Conservation (phyloP, 768 basidiomycete species). For the Porpolomopsis calyptriformis region DNA sequence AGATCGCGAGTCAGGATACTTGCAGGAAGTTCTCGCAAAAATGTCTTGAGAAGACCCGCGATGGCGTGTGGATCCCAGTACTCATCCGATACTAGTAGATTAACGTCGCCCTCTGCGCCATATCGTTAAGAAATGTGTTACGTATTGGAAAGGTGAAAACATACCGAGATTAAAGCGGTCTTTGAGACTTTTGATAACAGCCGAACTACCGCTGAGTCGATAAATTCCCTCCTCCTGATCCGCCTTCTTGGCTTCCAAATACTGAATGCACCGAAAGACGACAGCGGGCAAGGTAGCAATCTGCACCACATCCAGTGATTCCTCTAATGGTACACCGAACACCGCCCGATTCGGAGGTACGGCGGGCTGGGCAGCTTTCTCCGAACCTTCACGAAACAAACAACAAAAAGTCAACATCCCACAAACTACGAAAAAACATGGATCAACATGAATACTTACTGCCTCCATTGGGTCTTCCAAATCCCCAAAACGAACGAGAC, state of each 20-base stretch:
- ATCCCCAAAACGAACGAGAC: conserved; percentile 89
- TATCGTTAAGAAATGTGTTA: conserved; percentile 7
- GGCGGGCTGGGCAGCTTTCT: conserved; percentile 19
- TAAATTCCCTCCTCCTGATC: conserved; percentile 98
- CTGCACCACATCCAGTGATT: conserved; percentile 79
- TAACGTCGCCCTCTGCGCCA: conserved; percentile 89
- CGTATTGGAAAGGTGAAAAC: conserved; percentile 18
- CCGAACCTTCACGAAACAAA: conserved; percentile 22
- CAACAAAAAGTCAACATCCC: no score
- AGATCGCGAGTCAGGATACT: conserved; percentile 89
- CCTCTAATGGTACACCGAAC: conserved; percentile 80
- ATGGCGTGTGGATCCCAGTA: conserved; percentile 98
- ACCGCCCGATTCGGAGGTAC: conserved; percentile 56
- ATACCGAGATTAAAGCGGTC: conserved; percentile 87
- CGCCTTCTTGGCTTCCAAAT: conserved; percentile 86
- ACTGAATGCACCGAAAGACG: conserved; percentile 91
- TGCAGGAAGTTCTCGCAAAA: conserved; percentile 84
- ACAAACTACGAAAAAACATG: conserved; percentile 10
- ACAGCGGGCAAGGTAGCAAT: conserved; percentile 90
- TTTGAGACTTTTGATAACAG: conserved; percentile 86
- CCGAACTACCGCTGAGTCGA: conserved; percentile 86
- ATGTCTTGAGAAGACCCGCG: conserved; percentile 87
- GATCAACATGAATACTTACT: conserved; percentile 9
- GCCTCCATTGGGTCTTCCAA: conserved; percentile 55
- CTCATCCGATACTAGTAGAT: conserved; percentile 78